Conservation (phyloP, 2,329 filamentous ascomycete species). For the Neophaeococcomyces mojaviensis region DNA sequence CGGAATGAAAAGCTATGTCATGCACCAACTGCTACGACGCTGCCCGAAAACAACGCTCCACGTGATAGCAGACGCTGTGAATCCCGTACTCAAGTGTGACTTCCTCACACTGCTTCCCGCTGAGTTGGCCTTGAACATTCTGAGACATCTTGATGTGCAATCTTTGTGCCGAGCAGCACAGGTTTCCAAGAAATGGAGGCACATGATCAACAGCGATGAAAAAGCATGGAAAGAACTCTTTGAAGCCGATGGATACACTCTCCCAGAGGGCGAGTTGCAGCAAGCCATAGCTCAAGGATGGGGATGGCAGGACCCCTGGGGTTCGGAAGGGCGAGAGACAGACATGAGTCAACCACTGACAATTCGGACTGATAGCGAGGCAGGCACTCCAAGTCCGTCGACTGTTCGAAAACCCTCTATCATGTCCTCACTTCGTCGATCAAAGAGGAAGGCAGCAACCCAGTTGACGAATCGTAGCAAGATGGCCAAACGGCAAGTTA, state of each 20-base stretch:
- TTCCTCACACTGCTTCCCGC: constrained; percentile 76
- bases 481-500: constrained; percentile 49
- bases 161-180: constrained; percentile 86
- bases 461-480: constrained; percentile 40
- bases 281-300: constrained; percentile 84
- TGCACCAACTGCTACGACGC: constrained; percentile 87
- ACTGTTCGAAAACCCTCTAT: constrained; percentile 5
- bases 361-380: constrained; percentile 33
- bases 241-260: constrained; percentile 69
- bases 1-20: constrained; percentile 89
- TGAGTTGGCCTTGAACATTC: constrained; percentile 79
- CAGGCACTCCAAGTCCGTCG: constrained; percentile 13
- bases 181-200: constrained; percentile 90
- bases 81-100: constrained; percentile 89
- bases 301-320: constrained; percentile 90
- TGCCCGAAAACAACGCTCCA: constrained; percentile 84
- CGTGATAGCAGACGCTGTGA: constrained; percentile 82
- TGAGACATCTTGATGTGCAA: constrained; percentile 75
- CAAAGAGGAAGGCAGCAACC: constrained; percentile 43
- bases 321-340: constrained; percentile 65
- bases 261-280: constrained; percentile 75
- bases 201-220: constrained; percentile 85
- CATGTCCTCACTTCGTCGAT: constrained; percentile 25
- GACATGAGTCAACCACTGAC: constrained; percentile 59
- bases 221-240: constrained; percentile 92